Evolutionary conservation across 345 rosid species (phyloP), one percentile per base, ranked within the genome.

Genomic region (Capsella bursapastoris): DNA sequence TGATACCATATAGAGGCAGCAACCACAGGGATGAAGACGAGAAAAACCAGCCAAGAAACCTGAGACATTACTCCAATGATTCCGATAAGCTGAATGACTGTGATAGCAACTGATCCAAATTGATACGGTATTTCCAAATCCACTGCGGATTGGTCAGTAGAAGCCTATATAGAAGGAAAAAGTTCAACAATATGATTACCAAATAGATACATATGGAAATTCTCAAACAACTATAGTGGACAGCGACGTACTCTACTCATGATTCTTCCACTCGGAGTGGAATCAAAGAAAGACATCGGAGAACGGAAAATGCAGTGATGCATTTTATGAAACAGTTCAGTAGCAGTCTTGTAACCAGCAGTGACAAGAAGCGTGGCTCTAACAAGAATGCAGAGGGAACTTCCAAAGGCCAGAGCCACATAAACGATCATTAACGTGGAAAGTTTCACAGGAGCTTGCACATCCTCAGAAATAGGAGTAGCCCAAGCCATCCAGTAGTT

Each of bases 401-500:
- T 86, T 78, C 84, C 90, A 67, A 76, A 32, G 22, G 92, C 84
- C 59, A 90, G 72, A 51, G 75, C 82, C 37, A 83, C 86, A 59
- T 83, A 90, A 11, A 90, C 93, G 34, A 82, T 50, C 64, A 90
- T 74, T 29, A 90, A 71, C 7, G 83, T 87, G 3, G 75, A 71
- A 64, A 66, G 52, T 37, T 79, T 77, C 63, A 88, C 93, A 15
- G 59, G 68, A 70, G 95, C 89, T 72, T 86, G 75, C 13, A 45
- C 77, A 70, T 84, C 89, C 62, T 62, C 73, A 1, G 92, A 89
- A 66, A 82, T 80, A 0, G 92, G 92, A 73, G 90, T 84, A 65
- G 85, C 97, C 95, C 88, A 86, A 16, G 91, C 91, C 95, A 91
- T 91, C 97, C 91, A 91, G 58, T 91, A 89, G 69, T 89, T 89